Evolutionary conservation across 495 filamentous ascomycete genomes (phyloP), one percentile per base, ranked within the genome.

Genomic region (Trichoderma gamsii): DNA sequence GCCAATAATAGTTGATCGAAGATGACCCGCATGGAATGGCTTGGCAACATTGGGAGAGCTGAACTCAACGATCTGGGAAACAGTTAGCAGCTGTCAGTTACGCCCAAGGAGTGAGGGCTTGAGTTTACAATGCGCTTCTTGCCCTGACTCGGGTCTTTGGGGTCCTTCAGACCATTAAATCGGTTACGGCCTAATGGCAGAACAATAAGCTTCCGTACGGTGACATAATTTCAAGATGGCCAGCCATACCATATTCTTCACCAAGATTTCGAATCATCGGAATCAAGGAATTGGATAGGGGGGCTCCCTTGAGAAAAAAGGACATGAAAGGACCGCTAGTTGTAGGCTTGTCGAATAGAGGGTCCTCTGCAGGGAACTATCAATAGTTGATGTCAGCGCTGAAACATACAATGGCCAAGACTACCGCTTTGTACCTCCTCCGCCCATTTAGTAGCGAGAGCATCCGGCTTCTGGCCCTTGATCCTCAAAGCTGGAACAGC

Each of bases 391-490:
- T 61, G 4, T 65, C 41, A 65, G 35, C 23, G 43, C 16, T n/a
- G 12, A 21, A 18, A 38, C 12, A n/a, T 38, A 5, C 15, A 15
- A 41, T n/a, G 8, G 5, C 63, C n/a, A 64, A 23, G 3, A 65
- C 18, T 27, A 9, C 15, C 29, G n/a, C 11, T 46, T 11, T 69
- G 46, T 70, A 85, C 86, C 81, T 92, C 90, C 66, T 84, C 84
- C 18, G 82, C 86, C 82, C 92, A 88, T 71, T 96, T 89, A 67
- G 82, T 77, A 56, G 85, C 87, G 32, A 92, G 81, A 72, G 90
- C 90, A 59, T 85, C 78, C 12, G 91, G 91, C 72, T 93, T 96
- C 79, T 87, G 87, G 67, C 90, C 88, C 79, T 95, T 94, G 69
- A 96, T 81, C 64, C 90, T 84, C 65, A 97, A 81, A 15, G 93